These are phyloP conservation scores for Murraya paniculata DNA, from an alignment of 345 rosid species.

Conservation along the genomic window DNA sequence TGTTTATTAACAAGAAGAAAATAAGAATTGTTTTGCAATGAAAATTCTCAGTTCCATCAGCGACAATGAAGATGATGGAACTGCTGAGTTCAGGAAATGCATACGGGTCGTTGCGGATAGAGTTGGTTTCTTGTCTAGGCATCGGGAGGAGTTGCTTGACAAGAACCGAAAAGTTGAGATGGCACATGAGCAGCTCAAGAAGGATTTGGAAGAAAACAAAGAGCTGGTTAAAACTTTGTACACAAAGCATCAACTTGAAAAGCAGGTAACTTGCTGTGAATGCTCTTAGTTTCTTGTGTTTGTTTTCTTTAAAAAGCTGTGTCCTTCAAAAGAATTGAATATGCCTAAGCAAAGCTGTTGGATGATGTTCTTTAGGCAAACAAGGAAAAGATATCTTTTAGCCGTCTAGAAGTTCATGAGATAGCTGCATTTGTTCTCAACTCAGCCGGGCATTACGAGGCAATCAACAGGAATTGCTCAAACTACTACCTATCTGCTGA, in stretches of 20 bases:
- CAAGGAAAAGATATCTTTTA: conserved; percentile 88
- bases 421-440: conserved; percentile 91
- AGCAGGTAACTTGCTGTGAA: conserved; percentile 61
- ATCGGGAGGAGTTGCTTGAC: conserved; percentile 74
- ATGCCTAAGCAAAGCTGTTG: neutral
- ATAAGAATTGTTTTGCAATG: conserved; percentile 19
- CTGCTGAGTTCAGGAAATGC: conserved; percentile 69
- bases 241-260: conserved; percentile 86
- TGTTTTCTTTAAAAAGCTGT: neutral
- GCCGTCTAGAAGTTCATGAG: conserved; percentile 85
- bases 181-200: conserved; percentile 65
- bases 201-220: conserved; percentile 79
- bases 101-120: conserved; percentile 71
- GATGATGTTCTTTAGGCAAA: conserved; percentile 53
- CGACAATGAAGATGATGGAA: conserved; percentile 78
- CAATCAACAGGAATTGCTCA: conserved; percentile 65
- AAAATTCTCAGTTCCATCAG: conserved; percentile 52
- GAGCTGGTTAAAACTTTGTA: conserved; percentile 74
- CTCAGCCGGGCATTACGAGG: conserved; percentile 77
- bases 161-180: conserved; percentile 65
- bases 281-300: neutral
- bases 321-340: neutral
- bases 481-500: conserved; percentile 86
- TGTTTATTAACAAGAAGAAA: neutral
- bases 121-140: conserved; percentile 72